Conservation (phyloP, 108 stramenopile genomes). For the Mayamaea pseudoterrestris region DNA sequence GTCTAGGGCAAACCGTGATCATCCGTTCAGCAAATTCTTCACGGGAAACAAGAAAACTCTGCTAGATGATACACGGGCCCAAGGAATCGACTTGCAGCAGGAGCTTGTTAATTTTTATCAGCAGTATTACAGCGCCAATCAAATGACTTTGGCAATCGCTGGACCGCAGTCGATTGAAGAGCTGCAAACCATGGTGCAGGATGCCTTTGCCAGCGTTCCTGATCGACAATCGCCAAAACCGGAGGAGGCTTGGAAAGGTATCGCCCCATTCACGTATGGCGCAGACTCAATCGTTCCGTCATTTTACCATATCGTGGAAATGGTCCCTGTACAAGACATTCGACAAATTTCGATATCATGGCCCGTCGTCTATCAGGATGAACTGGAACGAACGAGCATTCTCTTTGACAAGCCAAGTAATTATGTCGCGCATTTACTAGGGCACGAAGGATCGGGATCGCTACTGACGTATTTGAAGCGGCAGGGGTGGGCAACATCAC, state of each 20-base stretch:
- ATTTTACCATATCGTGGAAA: constrained; percentile 41
- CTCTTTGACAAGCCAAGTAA: constrained; percentile 46
- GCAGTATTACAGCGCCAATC: constrained; percentile 83
- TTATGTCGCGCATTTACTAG: constrained; percentile 69
- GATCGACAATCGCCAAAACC: constrained; percentile 41
- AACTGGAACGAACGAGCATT: constrained; percentile 28
- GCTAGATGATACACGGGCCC: constrained; percentile 50
- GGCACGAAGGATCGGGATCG: constrained; percentile 82
- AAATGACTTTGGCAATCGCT: constrained; percentile 85
- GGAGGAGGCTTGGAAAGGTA: constrained; percentile 52
- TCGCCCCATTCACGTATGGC: constrained; percentile 30
- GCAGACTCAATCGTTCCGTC: constrained; percentile 40
- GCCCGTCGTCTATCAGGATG: constrained; percentile 56
- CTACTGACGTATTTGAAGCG: constrained; percentile 69
- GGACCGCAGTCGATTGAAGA: constrained; percentile 57
- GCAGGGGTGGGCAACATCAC: constrained; percentile 66
- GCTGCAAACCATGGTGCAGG: constrained; percentile 59
- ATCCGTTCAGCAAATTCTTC: constrained; percentile 89
- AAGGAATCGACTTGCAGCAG: constrained; percentile 67
- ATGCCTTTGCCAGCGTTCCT: constrained; percentile 65
- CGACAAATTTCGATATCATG: constrained; percentile 64
- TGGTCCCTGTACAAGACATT: constrained; percentile 71
- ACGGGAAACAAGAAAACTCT: constrained; percentile 86
- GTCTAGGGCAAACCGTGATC: constrained; percentile 62
- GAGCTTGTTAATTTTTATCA: constrained; percentile 82